phyloP scores from a whole-genome alignment of 345 rosid species.

The Punica granatum region DNA sequence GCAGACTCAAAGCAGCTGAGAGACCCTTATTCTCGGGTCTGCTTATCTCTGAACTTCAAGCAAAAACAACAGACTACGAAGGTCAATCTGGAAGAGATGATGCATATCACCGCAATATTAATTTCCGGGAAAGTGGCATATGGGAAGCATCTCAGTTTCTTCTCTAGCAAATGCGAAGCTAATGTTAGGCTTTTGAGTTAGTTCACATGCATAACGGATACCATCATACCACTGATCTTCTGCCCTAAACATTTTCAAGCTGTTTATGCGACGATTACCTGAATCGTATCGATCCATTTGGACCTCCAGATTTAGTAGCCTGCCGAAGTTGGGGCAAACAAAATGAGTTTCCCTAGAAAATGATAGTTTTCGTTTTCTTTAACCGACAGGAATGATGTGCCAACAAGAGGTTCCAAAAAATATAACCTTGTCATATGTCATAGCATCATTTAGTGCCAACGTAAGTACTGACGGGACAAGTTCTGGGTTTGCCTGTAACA shows the following conservation, averaged over 20 bases:
- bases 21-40: conserved; percentile 85
- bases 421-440: conserved; percentile 90
- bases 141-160: background rate
- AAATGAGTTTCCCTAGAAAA: conserved; percentile 13
- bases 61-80: conserved; percentile 15
- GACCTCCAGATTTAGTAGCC: conserved; percentile 92
- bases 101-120: too few relatives aligned
- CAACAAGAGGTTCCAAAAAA: too few relatives aligned
- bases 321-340: conserved; percentile 28
- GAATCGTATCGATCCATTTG: conserved; percentile 87
- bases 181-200: background rate
- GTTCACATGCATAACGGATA: background rate
- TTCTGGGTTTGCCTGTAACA: conserved; percentile 55
- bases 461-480: conserved; percentile 57
- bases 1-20: conserved; percentile 42
- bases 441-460: conserved; percentile 70
- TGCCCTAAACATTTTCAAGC: background rate
- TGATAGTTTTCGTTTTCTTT: background rate
- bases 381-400: too few relatives aligned
- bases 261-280: conserved; percentile 41
- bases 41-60: conserved; percentile 89
- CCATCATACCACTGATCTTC: background rate
- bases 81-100: background rate
- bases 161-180: background rate
- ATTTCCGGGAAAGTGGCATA: too few relatives aligned